Conservation (phyloP, 257 asterid genomes). For the Penstemon davidsonii region DNA sequence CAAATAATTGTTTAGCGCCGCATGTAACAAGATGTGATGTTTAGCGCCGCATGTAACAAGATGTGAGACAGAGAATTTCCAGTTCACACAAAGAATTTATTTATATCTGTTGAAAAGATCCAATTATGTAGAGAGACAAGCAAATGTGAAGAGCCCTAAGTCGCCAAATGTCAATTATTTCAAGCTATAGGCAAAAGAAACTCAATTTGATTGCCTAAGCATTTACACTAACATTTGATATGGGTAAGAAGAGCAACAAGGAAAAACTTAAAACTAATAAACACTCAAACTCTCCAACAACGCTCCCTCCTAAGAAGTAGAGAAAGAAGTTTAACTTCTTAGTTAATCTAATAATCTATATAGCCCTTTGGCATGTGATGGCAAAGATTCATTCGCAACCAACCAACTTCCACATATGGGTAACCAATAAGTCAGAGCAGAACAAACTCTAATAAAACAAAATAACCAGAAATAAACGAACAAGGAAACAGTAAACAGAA, state of each 20-base stretch:
- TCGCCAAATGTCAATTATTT: not conserved
- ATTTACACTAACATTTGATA: not conserved
- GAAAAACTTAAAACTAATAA: too few species aligned
- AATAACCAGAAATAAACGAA: not conserved
- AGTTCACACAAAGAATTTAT: conserved; percentile 1
- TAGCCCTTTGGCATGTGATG: too few species aligned
- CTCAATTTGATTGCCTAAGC: too few species aligned
- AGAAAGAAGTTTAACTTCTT: not conserved
- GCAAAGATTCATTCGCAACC: not conserved
- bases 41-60: not conserved
- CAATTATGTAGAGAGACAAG: conserved; percentile 9
- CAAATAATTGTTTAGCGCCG: conserved; percentile 7
- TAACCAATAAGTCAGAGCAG: not conserved
- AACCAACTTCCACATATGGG: not conserved
- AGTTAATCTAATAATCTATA: not conserved
- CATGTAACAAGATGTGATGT: not conserved
- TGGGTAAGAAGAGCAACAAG: not conserved
- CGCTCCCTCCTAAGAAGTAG: not conserved
- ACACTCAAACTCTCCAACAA: not conserved
- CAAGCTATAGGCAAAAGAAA: too few species aligned
- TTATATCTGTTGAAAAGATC: not conserved
- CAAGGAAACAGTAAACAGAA: not conserved
- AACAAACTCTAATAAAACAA: not conserved
- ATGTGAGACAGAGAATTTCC: too few species aligned
- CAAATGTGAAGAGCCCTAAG: not conserved